phyloP scores from a whole-genome alignment of 768 basidiomycete species.

The Mycena kentingensis region DNA sequence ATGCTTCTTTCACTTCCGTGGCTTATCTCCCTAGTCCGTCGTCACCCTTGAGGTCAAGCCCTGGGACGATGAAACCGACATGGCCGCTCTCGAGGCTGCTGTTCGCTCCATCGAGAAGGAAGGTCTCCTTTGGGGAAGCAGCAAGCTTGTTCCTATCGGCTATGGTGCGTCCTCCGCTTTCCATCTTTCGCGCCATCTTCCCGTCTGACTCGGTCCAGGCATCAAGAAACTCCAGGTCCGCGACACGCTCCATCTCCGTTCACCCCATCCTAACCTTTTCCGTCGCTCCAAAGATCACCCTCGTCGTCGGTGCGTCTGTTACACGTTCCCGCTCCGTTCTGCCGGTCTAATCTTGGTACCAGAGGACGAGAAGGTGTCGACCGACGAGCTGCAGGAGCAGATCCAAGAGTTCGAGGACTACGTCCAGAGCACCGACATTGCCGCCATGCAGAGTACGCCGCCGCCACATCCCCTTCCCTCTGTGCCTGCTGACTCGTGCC shows the following conservation, averaged over 20 bases:
- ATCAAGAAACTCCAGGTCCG: constrained; percentile 84
- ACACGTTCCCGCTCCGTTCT: not conserved
- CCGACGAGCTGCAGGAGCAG: constrained; percentile 92
- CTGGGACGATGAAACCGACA: constrained; percentile 99
- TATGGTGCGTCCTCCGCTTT: constrained; percentile 45
- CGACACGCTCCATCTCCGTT: constrained; percentile 54
- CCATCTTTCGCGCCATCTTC: constrained; percentile 1
- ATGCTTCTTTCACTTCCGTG: constrained; percentile 3
- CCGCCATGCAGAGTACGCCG: constrained; percentile 90
- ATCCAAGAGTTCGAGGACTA: constrained; percentile 83
- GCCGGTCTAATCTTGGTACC: constrained; percentile 10
- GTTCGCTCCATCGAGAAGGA: constrained; percentile 87
- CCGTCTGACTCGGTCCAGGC: constrained; percentile 36
- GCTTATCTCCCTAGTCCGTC: constrained; percentile 65
- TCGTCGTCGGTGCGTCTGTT: constrained; percentile 53
- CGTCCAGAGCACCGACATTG: constrained; percentile 88
- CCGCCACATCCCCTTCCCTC: not conserved
- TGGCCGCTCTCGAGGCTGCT: constrained; percentile 78
- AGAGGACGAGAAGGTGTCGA: constrained; percentile 96
- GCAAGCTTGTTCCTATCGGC: constrained; percentile 90
- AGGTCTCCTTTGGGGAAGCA: constrained; percentile 95
- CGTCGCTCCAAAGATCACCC: constrained; percentile 41
- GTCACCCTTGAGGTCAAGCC: constrained; percentile 99
- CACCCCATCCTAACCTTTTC: constrained; percentile 1
- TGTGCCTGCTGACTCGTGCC: not conserved